Conservation (phyloP, 306 rosid genomes). For the Prunus fruticosa region DNA sequence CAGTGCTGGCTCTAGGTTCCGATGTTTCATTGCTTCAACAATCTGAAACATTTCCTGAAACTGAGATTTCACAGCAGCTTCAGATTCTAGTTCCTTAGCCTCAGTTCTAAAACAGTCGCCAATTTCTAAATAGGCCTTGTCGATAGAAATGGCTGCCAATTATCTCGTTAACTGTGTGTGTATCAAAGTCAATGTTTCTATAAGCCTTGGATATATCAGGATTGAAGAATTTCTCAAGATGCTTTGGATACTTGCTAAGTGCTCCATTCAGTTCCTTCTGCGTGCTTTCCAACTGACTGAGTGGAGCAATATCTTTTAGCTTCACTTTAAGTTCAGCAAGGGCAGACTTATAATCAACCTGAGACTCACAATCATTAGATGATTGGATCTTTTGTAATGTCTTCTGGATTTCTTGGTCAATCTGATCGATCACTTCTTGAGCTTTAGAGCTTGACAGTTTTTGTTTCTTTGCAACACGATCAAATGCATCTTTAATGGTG, state of each 20-base stretch:
- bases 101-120: conserved; percentile 70
- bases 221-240: conserved; percentile 71
- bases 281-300: conserved; percentile 58
- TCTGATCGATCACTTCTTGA: conserved; percentile 53
- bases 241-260: conserved; percentile 74
- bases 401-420: conserved; percentile 48
- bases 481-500: conserved; percentile 64
- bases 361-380: conserved; percentile 29
- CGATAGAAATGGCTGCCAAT: conserved; percentile 81
- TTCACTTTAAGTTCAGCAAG: conserved; percentile 57
- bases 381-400: conserved; percentile 62
- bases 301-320: conserved; percentile 55
- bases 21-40: conserved; percentile 67
- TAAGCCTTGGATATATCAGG: conserved; percentile 92
- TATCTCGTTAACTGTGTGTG: conserved; percentile 58
- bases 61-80: conserved; percentile 52
- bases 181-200: conserved; percentile 64
- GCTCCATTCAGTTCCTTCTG: conserved; percentile 83
- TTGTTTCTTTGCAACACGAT: conserved; percentile 63
- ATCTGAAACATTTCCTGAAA: conserved; percentile 79
- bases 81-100: conserved; percentile 61
- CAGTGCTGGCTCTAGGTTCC: conserved; percentile 77
- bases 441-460: conserved; percentile 68
- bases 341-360: conserved; percentile 38
- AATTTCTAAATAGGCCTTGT: conserved; percentile 72